phyloP scores from a whole-genome alignment of 176 grass and related monocot genomes.

The Oryza glaberrima region DNA sequence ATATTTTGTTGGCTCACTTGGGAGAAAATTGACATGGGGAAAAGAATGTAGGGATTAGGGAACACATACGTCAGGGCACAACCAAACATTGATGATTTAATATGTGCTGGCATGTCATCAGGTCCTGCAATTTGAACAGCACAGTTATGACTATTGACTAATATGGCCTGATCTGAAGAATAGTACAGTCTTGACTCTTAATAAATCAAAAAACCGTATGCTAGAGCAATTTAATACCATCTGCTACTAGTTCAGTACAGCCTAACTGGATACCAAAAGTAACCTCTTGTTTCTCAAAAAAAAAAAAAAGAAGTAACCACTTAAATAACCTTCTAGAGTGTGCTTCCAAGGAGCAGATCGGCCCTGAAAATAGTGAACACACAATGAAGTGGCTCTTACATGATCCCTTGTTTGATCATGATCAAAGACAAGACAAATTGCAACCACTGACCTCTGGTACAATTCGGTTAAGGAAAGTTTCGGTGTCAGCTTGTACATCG shows the following conservation, averaged over 20 bases:
- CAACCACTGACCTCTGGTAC: conserved; percentile 72
- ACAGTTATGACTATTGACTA: conserved; percentile 13
- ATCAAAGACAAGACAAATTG: conserved; percentile 14
- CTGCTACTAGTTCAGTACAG: neutral
- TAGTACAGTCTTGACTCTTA: neutral
- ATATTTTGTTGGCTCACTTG: conserved; percentile 10
- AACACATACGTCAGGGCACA: conserved; percentile 79
- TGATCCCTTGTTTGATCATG: neutral
- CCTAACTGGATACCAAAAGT: neutral
- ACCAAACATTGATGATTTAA: conserved; percentile 99
- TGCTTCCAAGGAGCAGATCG: conserved; percentile 94
- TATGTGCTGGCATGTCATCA: conserved; percentile 99
- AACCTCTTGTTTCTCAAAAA: neutral
- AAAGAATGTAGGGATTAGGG: neutral
- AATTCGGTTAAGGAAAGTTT: conserved; percentile 91
- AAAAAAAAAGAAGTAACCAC: neutral
- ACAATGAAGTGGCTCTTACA: conserved; percentile 24
- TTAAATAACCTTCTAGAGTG: conserved; percentile 84
- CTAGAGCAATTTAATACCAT: neutral
- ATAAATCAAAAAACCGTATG: conserved; percentile 3
- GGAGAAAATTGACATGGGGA: conserved; percentile 1
- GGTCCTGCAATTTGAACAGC: conserved; percentile 68
- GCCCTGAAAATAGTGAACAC: conserved; percentile 58
- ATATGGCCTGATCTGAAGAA: neutral
- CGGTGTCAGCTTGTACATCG: conserved; percentile 89